These are phyloP conservation scores for Arthrobotrys pseudoclavata DNA, from an alignment of 2,329 filamentous ascomycete genomes.

Conservation along the genomic window DNA sequence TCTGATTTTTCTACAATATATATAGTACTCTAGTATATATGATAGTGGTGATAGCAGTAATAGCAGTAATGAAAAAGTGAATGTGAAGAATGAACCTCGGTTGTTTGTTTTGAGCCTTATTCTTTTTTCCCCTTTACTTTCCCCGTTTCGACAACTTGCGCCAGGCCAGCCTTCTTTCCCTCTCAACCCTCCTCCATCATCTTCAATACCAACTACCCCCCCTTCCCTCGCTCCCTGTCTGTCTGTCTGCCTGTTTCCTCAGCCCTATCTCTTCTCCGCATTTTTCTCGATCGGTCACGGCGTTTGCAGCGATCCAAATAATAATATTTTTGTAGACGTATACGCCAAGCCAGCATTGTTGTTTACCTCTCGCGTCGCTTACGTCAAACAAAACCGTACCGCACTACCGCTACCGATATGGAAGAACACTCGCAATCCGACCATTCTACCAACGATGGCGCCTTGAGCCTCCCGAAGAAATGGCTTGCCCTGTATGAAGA, in stretches of 20 bases:
- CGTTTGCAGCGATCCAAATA: background rate
- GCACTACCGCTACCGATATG: slow-evolving; percentile 21
- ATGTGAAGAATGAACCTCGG: slow-evolving; percentile 54
- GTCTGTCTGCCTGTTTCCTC: background rate
- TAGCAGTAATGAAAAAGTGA: background rate
- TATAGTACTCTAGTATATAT: background rate
- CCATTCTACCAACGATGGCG: slow-evolving; percentile 66
- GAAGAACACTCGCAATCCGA: slow-evolving; percentile 40
- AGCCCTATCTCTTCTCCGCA: slow-evolving; percentile 4
- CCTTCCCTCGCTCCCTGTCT: background rate
- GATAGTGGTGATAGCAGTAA: too few relatives aligned
- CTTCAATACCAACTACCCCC: background rate
- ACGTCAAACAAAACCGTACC: slow-evolving; percentile 17
- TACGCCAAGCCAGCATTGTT: slow-evolving; percentile 6
- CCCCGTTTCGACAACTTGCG: slow-evolving; percentile 17
- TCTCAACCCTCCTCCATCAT: slow-evolving; percentile 13
- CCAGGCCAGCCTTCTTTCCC: slow-evolving; percentile 10
- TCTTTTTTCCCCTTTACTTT: slow-evolving; percentile 11
- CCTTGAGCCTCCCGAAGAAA: slow-evolving; percentile 74
- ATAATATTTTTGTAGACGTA: background rate
- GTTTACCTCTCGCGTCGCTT: slow-evolving; percentile 36
- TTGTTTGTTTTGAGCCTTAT: too few relatives aligned
- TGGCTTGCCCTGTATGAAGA: slow-evolving; percentile 82
- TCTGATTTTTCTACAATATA: background rate
- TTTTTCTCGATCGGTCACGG: slow-evolving; percentile 1